A percentile compares a stretch with the other conserved stretches of the same genome.
Conservation (phyloP, 1,284 basidiomycete genomes). For the Melampsora americana region DNA sequence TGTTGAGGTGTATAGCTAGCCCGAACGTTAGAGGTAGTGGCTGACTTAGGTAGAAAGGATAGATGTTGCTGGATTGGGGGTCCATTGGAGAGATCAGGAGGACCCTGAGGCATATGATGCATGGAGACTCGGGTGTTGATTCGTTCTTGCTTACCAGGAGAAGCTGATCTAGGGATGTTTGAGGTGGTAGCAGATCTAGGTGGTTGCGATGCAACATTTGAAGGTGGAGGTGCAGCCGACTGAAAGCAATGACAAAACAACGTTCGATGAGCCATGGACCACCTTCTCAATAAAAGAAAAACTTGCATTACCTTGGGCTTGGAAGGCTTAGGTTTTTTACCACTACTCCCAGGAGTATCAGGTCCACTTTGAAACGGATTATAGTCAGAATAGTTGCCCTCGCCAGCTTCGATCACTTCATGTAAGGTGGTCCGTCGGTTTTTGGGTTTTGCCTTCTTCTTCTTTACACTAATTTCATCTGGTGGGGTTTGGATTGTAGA, state of each 20-base stretch:
- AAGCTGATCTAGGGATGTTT: slow-evolving; percentile 12
- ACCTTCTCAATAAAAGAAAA: neutral
- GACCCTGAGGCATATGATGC: neutral
- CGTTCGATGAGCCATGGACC: neutral
- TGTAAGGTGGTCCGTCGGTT: slow-evolving; percentile 27
- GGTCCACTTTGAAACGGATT: slow-evolving; percentile 61
- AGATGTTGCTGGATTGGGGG: neutral
- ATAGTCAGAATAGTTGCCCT: slow-evolving; percentile 58
- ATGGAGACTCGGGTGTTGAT: slow-evolving; percentile 3
- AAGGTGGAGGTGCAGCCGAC: slow-evolving; percentile 25
- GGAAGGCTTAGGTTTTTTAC: slow-evolving; percentile 19
- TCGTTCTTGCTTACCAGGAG: slow-evolving; percentile 5
- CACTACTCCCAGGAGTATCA: slow-evolving; percentile 52
- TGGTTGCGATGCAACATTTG: slow-evolving; percentile 7
- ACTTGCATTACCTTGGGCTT: slow-evolving; percentile 22
- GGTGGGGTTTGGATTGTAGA: slow-evolving; percentile 7
- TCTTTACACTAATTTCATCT: slow-evolving; percentile 14
- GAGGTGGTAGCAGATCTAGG: slow-evolving; percentile 25
- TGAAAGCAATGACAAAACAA: neutral
- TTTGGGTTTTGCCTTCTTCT: slow-evolving; percentile 23
- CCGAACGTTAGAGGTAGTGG: slow-evolving; percentile 31
- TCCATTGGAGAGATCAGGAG: neutral
- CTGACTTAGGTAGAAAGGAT: slow-evolving; percentile 38
- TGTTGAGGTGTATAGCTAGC: slow-evolving; percentile 27
- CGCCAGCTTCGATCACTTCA: slow-evolving; percentile 45